phyloP scores from a whole-genome alignment of 306 rosid genomes.

The Gastrolobium bilobum region DNA sequence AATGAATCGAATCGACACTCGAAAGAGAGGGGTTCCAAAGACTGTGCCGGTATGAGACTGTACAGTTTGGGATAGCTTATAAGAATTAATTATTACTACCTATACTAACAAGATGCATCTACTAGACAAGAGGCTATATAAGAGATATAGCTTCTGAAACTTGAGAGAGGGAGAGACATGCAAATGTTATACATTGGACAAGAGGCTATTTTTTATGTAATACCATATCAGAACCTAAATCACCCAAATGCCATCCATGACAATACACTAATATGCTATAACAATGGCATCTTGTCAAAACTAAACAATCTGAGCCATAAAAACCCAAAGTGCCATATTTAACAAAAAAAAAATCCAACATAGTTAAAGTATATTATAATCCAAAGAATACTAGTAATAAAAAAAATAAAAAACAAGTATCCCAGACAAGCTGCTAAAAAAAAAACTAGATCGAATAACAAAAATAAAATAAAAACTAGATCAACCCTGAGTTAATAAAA shows the following conservation, averaged over 20 bases:
- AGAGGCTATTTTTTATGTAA: not conserved
- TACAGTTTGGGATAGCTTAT: too few species aligned
- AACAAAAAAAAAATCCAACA: constrained; percentile 31
- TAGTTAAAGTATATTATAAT: not conserved
- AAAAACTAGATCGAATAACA: constrained; percentile 5
- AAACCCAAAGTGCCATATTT: constrained; percentile 1
- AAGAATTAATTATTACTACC: too few species aligned
- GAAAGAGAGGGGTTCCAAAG: too few species aligned
- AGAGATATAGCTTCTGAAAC: not conserved
- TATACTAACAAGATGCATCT: too few species aligned
- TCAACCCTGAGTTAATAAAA: constrained; percentile 15
- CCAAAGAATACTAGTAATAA: not conserved
- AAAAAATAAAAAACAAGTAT: not conserved
- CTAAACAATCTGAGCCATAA: too few species aligned
- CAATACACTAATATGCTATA: too few species aligned
- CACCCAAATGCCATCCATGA: not conserved
- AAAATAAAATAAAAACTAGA: constrained; percentile 3
- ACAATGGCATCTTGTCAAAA: too few species aligned
- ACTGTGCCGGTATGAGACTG: too few species aligned
- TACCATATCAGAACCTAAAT: not conserved
- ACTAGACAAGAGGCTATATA: constrained; percentile 15
- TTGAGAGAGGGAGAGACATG: not conserved
- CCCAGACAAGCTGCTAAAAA: constrained; percentile 1
- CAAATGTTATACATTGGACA: not conserved
- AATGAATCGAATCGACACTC: too few species aligned